phyloP scores from a whole-genome alignment of 75 land plant species.

The Ceratopteris richardii region DNA sequence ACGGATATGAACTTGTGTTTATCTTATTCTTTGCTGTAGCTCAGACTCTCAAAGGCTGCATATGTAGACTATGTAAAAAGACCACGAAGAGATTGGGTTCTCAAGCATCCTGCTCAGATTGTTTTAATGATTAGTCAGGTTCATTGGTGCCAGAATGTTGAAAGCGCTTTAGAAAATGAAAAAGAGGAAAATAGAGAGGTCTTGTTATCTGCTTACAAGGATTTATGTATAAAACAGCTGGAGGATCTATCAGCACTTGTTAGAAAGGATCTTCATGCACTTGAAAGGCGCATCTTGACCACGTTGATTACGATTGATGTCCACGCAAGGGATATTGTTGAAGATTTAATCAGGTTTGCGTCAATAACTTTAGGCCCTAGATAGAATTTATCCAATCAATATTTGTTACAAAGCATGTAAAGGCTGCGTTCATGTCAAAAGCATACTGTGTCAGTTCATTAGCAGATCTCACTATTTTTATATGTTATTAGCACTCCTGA shows the following conservation, averaged over 20 bases:
- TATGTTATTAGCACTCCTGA: no score
- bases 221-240: conserved; percentile 12
- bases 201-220: conserved; percentile 1
- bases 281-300: conserved; percentile 18
- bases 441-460: no score
- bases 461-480: no score
- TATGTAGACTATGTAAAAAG: conserved; percentile 20
- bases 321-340: conserved; percentile 28
- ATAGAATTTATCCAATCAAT: not conserved
- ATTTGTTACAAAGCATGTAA: no score
- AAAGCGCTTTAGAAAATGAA: conserved; percentile 9
- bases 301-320: conserved; percentile 28
- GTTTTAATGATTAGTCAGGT: conserved; percentile 29
- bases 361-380: no score
- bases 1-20: no score
- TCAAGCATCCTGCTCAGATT: conserved; percentile 26
- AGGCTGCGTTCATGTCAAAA: no score
- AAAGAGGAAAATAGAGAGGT: conserved; percentile 5
- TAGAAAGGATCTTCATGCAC: conserved; percentile 15
- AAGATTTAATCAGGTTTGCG: conserved; percentile 16
- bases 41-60: conserved; percentile 21
- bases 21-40: not conserved
- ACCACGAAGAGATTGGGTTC: conserved; percentile 17
- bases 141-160: conserved; percentile 23
- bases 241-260: conserved; percentile 26